Base-by-base conservation (phyloP, 2,329 filamentous ascomycete species). In the Claviceps purpurea region DNA sequence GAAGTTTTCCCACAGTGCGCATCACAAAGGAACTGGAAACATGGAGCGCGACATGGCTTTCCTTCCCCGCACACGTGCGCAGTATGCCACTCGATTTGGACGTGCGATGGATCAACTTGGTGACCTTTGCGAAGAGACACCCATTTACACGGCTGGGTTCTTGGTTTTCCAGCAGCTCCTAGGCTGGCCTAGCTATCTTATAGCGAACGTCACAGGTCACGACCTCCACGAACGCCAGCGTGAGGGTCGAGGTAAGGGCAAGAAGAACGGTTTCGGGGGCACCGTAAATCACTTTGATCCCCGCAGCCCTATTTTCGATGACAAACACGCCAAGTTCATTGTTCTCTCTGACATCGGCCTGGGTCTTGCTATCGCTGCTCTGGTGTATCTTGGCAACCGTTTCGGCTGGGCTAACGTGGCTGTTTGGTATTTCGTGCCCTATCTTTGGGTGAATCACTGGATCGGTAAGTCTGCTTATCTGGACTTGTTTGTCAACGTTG, bases 21-120 rank as follows among this genome's bases (percentile, higher is more conserved):
- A 98, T 77, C 93, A 98, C 86, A 97, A 97, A 80, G 89, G 90
- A 58, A 98, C 93, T 42, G 93, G 90, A 62, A 82, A 98, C 77
- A 84, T 98, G 73, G 89, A 94, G 73, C 88, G 91, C 60, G 93
- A 98, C 72, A 98, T 98, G 93, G 93, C 97, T 57, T 97, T 96
- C 68, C 77, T 97, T n/a, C 93, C 93, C 55, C 88, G 88, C 72
- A 95, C 89, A 52, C 84, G 90, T 54, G 82, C 93, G 59, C 73
- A 86, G 66, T 90, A 87, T 64, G 88, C 89, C 59, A 77, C 76
- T 56, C 84, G 85, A 54, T 68, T 91, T 55, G 88, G 89, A 63
- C 79, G 77, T 62, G 62, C 90, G 54, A 74, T 78, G 51, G 88
- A 96, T 69, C 88, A 97, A 71, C 73, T 98, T 54, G 73, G 80